phyloP scores from a whole-genome alignment of 768 basidiomycete genomes.

The Atractiella rhizophila region DNA sequence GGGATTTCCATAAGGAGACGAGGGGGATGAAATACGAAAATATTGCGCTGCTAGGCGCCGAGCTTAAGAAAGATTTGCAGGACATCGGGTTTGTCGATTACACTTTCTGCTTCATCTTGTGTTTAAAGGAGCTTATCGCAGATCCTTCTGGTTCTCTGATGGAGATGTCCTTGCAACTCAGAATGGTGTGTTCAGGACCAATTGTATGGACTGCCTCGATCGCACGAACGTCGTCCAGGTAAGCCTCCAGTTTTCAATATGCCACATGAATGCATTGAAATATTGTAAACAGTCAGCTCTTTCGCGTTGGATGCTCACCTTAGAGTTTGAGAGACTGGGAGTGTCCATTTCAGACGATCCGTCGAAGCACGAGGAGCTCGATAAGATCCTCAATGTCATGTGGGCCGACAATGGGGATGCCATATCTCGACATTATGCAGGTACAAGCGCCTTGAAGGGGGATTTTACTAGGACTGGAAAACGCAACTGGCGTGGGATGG shows the following conservation, averaged over 20 bases:
- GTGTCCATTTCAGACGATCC: too few relatives aligned
- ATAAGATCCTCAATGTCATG: slow-evolving; percentile 20
- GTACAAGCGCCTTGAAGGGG: slow-evolving; percentile 87
- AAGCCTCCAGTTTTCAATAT: too few relatives aligned
- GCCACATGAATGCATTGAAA: too few relatives aligned
- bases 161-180: slow-evolving; percentile 8
- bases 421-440: slow-evolving; percentile 28
- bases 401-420: slow-evolving; percentile 99
- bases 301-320: too few relatives aligned
- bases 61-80: slow-evolving; percentile 11
- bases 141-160: slow-evolving; percentile 13
- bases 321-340: too few relatives aligned
- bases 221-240: slow-evolving; percentile 17
- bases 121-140: background rate
- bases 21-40: slow-evolving; percentile 47
- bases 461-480: slow-evolving; percentile 75
- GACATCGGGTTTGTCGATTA: slow-evolving; percentile 6
- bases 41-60: slow-evolving; percentile 8
- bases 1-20: slow-evolving; percentile 83
- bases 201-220: slow-evolving; percentile 17
- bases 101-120: background rate
- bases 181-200: slow-evolving; percentile 9
- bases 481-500: slow-evolving; percentile 67
- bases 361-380: slow-evolving; percentile 25
- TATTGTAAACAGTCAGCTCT: too few relatives aligned